phyloP scores from a whole-genome alignment of 768 basidiomycete genomes.

The Kwoniella sp. region DNA sequence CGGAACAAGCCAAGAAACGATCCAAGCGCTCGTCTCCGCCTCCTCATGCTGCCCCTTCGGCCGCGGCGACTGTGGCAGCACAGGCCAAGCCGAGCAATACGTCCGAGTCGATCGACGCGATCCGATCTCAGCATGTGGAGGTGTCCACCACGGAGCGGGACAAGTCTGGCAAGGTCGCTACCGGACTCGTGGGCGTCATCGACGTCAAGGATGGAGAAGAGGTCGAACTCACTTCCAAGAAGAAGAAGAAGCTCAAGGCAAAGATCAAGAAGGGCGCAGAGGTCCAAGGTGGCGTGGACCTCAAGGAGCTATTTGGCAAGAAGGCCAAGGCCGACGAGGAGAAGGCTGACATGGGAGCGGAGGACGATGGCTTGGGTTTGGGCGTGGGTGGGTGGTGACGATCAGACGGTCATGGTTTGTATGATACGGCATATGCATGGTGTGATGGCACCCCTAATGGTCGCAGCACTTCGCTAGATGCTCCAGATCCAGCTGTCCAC shows the following conservation, averaged over 20 bases:
- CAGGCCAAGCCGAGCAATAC: constrained; percentile 4
- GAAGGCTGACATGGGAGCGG: not conserved
- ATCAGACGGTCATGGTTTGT: too few relatives aligned
- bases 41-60: constrained; percentile 3
- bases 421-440: not conserved
- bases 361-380: constrained; percentile 21
- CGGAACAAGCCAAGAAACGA: not conserved
- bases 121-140: not conserved
- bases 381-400: constrained; percentile 43
- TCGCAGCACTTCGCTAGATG: too few relatives aligned
- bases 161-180: not conserved
- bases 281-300: constrained; percentile 10
- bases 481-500: too few relatives aligned
- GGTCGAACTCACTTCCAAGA: constrained; percentile 8
- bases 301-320: constrained; percentile 18
- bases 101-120: constrained; percentile 1
- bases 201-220: constrained; percentile 22
- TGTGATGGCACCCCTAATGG: too few relatives aligned
- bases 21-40: not conserved
- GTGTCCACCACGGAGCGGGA: not conserved
- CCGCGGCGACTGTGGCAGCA: not conserved
- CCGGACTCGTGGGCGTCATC: constrained; percentile 29
- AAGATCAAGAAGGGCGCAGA: constrained; percentile 11
- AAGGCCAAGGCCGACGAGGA: not conserved
- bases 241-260: constrained; percentile 13